Percentiles rank a stretch among this genome's conserved stretches.
phyloP scores from a whole-genome alignment of 78 protist genomes.

The Dictyostelium purpureum region DNA sequence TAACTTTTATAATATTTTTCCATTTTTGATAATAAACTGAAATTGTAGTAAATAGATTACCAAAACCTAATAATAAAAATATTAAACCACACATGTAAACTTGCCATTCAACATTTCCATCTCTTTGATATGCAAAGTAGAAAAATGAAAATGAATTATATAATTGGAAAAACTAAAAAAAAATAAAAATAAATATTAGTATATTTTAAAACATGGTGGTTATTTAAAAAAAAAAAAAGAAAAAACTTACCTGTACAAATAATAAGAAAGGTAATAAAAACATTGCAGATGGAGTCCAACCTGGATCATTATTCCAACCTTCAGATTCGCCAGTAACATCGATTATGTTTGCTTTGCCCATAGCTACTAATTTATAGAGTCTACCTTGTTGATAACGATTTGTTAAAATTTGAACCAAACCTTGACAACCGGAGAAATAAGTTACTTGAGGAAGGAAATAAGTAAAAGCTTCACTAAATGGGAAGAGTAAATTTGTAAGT shows the following conservation, averaged over 20 bases:
- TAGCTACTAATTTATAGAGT: constrained; percentile 71
- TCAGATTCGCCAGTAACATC: constrained; percentile 83
- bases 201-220: not conserved
- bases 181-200: not conserved
- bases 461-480: constrained; percentile 26
- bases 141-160: constrained; percentile 59
- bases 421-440: constrained; percentile 65
- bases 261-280: constrained; percentile 43
- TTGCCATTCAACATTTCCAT: constrained; percentile 52
- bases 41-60: constrained; percentile 26
- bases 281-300: constrained; percentile 69
- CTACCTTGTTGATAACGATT: constrained; percentile 81
- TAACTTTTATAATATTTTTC: not conserved
- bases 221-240: not conserved
- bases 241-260: constrained; percentile 46
- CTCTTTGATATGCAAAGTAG: not conserved
- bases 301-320: constrained; percentile 42
- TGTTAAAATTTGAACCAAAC: constrained; percentile 75
- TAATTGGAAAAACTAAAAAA: constrained; percentile 16
- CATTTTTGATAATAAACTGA: constrained; percentile 39
- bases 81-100: constrained; percentile 46
- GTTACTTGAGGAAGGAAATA: constrained; percentile 63
- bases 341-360: constrained; percentile 80
- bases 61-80: constrained; percentile 48
- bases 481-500: constrained; percentile 45